Base-by-base conservation (phyloP, 2,329 filamentous ascomycete genomes). In the Pseudogymnoascus sp. region DNA sequence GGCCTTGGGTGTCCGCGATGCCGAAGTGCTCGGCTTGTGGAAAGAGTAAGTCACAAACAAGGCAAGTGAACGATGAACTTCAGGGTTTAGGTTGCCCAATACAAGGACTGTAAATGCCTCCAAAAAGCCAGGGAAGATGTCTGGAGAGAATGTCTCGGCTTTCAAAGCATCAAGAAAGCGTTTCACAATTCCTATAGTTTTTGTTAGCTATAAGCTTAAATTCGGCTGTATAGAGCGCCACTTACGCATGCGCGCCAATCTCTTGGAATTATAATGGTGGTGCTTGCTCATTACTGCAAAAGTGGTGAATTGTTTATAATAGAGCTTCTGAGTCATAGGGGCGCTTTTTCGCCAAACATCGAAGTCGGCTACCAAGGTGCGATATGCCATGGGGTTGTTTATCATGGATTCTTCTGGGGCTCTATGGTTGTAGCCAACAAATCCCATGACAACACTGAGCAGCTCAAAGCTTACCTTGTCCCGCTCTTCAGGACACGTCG, bases 21-120 rank as follows among this genome's bases (percentile, higher is more conserved):
- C 67, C 1, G 81, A 81, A 10, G 72, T 73, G 0, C 78, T 68
- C 0, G 81, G 76, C 1, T 80, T 76, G 71, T 97, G 92, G 65
- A 97, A 84, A 5, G 91, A 88, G 72, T 94, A 99, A 0, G 93
- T 97, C 66, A 99, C 89, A 71, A 96, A 97, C 21, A 97, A 81
- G 1, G 94, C 90, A 45, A 99, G 77, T 1, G 91, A 90, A 36
- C 93, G 86, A 71, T 96, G 87, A 27, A 93, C 87, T 72, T 96
- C 91, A 13, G 89, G 87, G 60, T 88, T 92, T 67, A 92, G 84
- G 69, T 89, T 93, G 65, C 87, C 89, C 65, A 87, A 87, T 31
- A 97, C 83, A 4, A 99, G 81, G 10, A 86, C 86, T 69, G 87
- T 87, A 65, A 99, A 88, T 0, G 93, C 88, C 31, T 82, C 79